Conservation (phyloP, 306 rosid species). For the Hylodesmum podocarpum region DNA sequence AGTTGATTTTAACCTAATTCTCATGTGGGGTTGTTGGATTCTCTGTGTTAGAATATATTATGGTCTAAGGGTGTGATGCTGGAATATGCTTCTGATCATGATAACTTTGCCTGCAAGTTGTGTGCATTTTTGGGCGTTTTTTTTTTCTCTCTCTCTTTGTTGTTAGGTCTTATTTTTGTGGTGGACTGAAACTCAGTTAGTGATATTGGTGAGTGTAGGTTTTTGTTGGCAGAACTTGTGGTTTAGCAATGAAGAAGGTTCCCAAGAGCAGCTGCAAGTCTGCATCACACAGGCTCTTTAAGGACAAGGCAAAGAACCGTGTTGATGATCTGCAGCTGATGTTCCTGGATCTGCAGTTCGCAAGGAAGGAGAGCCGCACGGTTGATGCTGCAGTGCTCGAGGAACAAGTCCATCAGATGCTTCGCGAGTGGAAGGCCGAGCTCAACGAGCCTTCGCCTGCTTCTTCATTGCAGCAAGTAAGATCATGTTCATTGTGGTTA, state of each 20-base stretch:
- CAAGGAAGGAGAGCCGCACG: slow-evolving; percentile 95
- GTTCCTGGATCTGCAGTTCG: slow-evolving; percentile 87
- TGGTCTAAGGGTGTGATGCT: slow-evolving; percentile 14
- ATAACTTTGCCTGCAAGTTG: slow-evolving; percentile 22
- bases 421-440: slow-evolving; percentile 98
- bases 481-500: slow-evolving; percentile 23
- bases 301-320: slow-evolving; percentile 97
- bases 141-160: background rate
- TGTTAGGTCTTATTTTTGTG: slow-evolving; percentile 17
- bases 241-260: slow-evolving; percentile 74
- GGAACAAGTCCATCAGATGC: slow-evolving; percentile 99
- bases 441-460: slow-evolving; percentile 96
- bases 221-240: slow-evolving; percentile 34
- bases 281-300: slow-evolving; percentile 80
- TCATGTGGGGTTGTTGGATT: slow-evolving; percentile 11
- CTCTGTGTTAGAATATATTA: background rate
- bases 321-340: slow-evolving; percentile 90
- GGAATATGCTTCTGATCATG: slow-evolving; percentile 41
- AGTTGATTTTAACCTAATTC: slow-evolving; percentile 17
- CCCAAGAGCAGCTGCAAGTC: slow-evolving; percentile 94
- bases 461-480: slow-evolving; percentile 94
- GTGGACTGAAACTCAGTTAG: slow-evolving; percentile 24
- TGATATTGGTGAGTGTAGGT: slow-evolving; percentile 42
- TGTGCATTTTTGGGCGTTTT: slow-evolving; percentile 16
- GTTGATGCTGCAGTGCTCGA: slow-evolving; percentile 77